Percentiles rank a stretch among this genome's conserved stretches.
Conservation (phyloP, 441 rosid species). For the Manihot esculenta region DNA sequence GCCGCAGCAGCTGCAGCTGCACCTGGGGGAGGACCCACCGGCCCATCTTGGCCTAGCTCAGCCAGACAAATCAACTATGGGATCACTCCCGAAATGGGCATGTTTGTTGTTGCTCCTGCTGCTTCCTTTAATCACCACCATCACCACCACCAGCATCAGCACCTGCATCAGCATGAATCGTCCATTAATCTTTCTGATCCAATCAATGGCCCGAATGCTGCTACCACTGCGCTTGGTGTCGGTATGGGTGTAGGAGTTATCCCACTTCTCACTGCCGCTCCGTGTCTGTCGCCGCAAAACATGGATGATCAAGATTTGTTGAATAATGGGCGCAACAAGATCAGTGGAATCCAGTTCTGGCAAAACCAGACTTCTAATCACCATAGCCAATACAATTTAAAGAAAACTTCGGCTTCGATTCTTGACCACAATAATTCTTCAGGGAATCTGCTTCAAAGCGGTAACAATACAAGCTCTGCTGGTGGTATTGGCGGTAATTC, state of each 20-base stretch:
- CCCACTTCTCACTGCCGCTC: slow-evolving; percentile 63
- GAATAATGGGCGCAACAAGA: slow-evolving; percentile 36
- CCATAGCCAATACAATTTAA: slow-evolving; percentile 15
- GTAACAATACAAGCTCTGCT: slow-evolving; percentile 16
- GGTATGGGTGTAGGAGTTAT: slow-evolving; percentile 75
- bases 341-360: slow-evolving; percentile 64
- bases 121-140: slow-evolving; percentile 50
- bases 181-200: slow-evolving; percentile 35
- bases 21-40: slow-evolving; percentile 34
- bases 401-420: slow-evolving; percentile 19
- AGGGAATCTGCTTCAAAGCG: slow-evolving; percentile 30
- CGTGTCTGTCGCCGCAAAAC: slow-evolving; percentile 43
- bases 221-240: slow-evolving; percentile 53
- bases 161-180: slow-evolving; percentile 27
- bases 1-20: slow-evolving; percentile 31
- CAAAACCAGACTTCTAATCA: slow-evolving; percentile 51
- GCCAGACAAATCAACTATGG: slow-evolving; percentile 46
- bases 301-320: slow-evolving; percentile 52
- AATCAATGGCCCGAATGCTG: slow-evolving; percentile 40
- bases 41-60: slow-evolving; percentile 44
- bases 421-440: slow-evolving; percentile 39
- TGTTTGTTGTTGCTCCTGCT: slow-evolving; percentile 80
- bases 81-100: slow-evolving; percentile 69
- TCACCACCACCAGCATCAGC: slow-evolving; percentile 47
- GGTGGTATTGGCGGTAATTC: slow-evolving; percentile 38